These are phyloP conservation scores for Neophaeococcomyces aloes DNA, from an alignment of 2,329 filamentous ascomycete species.

Conservation along the genomic window DNA sequence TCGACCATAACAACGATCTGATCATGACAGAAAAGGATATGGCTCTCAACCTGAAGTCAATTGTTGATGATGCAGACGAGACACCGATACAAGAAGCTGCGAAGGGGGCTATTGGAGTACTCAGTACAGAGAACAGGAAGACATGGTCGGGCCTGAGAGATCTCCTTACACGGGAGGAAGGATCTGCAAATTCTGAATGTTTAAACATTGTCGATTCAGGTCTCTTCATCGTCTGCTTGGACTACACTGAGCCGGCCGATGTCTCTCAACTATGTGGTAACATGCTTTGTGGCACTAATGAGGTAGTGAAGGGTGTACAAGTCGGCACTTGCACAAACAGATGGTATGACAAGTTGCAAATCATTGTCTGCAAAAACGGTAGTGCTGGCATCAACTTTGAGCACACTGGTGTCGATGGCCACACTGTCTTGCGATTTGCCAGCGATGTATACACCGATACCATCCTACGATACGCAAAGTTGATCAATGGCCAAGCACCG, in stretches of 20 bases:
- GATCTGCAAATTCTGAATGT: constrained; percentile 91
- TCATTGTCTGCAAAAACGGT: constrained; percentile 98
- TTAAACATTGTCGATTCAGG: constrained; percentile 92
- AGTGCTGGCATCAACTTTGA: constrained; percentile 99
- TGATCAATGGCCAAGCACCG: constrained; percentile 88
- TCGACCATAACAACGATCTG: constrained; percentile 86
- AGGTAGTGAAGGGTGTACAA: constrained; percentile 85
- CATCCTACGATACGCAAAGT: constrained; percentile 85
- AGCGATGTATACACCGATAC: constrained; percentile 97
- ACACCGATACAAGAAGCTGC: constrained; percentile 88
- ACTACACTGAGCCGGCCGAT: constrained; percentile 76
- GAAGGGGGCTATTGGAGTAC: constrained; percentile 84
- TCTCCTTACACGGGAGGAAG: constrained; percentile 71
- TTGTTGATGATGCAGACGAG: constrained; percentile 80
- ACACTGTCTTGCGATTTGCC: constrained; percentile 91
- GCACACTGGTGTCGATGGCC: constrained; percentile 93
- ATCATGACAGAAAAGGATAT: constrained; percentile 97
- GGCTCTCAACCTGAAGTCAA: constrained; percentile 79
- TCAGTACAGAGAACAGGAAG: constrained; percentile 94
- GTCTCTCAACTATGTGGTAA: constrained; percentile 87
- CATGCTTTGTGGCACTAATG: constrained; percentile 92
- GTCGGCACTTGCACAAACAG: constrained; percentile 95
- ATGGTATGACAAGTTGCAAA: constrained; percentile 98
- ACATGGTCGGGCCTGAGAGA: constrained; percentile 89
- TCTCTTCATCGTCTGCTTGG: constrained; percentile 81